Base-by-base conservation (phyloP, 148 eudicot species). In the Cornus kousa region DNA sequence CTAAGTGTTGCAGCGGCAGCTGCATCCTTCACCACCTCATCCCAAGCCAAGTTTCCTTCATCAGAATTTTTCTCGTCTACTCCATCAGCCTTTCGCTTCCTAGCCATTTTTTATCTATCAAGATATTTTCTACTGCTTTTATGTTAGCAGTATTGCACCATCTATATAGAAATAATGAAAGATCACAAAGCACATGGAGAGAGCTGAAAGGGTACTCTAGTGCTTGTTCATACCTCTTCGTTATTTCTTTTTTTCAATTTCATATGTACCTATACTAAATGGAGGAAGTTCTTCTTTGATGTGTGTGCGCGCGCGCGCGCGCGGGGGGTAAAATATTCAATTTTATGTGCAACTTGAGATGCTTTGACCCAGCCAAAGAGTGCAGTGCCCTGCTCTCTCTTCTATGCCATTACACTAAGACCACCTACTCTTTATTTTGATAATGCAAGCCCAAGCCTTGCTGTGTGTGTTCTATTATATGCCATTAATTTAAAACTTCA, bases 21-120 rank as follows among this genome's bases (percentile, higher is more conserved):
- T 9, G 86, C 76, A 35, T 84, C 89, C 73, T 75, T 80, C 70
- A 80, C 82, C 83, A 87, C 79, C 64, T 79, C 87, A 53, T 87
- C 84, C 88, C 85, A 85, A 59, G 79, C 62, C 13, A 33, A 8
- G 23, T 70, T 82, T 35, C 35, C 80, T 74, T 80, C 83, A 68
- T 28, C 80, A 33, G 68, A 62, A 9, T 11, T 50, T 43, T 40
- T 72, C 50, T 80, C 72, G 32, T 60, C 73, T 22, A 50, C 74
- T 77, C 77, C 83, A 32, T 62, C 46, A 40, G 82, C 70, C 77
- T 80, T 87, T 79, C 90, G 83, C 69, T 87, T 87, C 75, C 90
- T 87, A 32, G 79, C 87, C 90, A 87, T 87, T 70, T 39, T 24
- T 31, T 59, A 12, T 48, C 10, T 70, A 17, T 39, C 39, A 55